phyloP scores from a whole-genome alignment of 2,329 filamentous ascomycete genomes.

The Cercospora beticola region DNA sequence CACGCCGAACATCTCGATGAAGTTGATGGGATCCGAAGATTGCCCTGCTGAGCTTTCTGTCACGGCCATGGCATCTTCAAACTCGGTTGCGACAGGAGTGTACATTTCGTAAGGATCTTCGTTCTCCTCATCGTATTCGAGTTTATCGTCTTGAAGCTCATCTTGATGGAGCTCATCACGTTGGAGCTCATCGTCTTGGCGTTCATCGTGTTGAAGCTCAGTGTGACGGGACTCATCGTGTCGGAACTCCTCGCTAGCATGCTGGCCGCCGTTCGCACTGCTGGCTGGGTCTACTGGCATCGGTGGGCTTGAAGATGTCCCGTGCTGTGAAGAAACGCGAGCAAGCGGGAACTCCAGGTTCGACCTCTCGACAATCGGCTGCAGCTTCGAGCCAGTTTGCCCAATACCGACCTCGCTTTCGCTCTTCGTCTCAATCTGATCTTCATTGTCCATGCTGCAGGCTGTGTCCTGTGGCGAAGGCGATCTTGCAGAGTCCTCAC shows the following conservation, averaged over 20 bases:
- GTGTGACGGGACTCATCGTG: neutral
- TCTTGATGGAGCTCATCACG: neutral
- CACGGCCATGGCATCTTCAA: constrained; percentile 19
- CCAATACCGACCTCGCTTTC: neutral
- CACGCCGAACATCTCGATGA: neutral
- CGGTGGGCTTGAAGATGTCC: neutral
- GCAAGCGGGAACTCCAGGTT: neutral
- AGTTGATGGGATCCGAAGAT: constrained; percentile 1
- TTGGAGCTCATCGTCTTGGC: neutral
- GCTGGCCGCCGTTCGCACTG: neutral
- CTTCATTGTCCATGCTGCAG: constrained; percentile 34
- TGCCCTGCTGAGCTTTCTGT: constrained; percentile 1
- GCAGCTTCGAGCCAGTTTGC: neutral
- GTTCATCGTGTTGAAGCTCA: neutral
- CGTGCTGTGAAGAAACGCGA: neutral
- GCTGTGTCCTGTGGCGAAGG: neutral
- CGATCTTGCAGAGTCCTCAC: neutral
- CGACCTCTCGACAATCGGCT: neutral
- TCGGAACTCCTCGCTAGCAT: neutral
- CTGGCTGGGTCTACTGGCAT: neutral
- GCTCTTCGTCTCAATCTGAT: constrained; percentile 20
- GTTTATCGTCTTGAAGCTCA: neutral
- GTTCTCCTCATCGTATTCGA: neutral
- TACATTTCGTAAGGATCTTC: constrained; percentile 3
- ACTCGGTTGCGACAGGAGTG: constrained; percentile 7